phyloP scores from a whole-genome alignment of 345 rosid species.

The Citrus sinensis region DVS_A1.0 CM039167.1:14294001-14294500 shows the following conservation, averaged over 20 bases:
- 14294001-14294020: too few species aligned
- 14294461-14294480: neutral
- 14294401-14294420: neutral
- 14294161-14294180: constrained; percentile 73
- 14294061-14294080: neutral
- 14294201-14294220: constrained; percentile 94
- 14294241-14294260: constrained; percentile 81
- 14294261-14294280: constrained; percentile 93
- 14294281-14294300: constrained; percentile 89
- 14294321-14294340: neutral
- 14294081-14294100: neutral
- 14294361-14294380: neutral
- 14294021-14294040: too few species aligned
- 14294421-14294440: neutral
- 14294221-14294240: constrained; percentile 94
- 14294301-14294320: constrained; percentile 82
- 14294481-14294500: neutral
- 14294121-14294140: too few species aligned
- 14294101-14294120: neutral
- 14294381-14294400: neutral
- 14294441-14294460: neutral
- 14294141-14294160: neutral
- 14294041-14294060: too few species aligned
- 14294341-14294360: neutral
- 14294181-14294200: constrained; percentile 78